Evolutionary conservation across 176 grass and related monocot genomes (phyloP), one percentile per base, ranked within the genome.

Genomic region (Themeda triandra): DNA sequence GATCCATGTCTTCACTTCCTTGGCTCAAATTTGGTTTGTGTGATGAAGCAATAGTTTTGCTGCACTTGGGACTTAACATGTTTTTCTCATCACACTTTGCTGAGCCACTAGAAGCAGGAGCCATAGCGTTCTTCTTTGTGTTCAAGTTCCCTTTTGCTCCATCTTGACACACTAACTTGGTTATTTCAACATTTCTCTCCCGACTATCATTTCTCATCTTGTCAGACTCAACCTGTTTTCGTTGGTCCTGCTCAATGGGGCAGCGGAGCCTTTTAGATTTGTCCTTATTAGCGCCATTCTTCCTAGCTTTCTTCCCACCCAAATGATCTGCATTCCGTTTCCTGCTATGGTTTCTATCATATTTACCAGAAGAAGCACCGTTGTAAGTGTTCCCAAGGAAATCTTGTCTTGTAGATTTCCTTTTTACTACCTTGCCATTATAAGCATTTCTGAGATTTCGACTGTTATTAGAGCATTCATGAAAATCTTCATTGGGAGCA

Each of bases 21-120:
- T 84, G 44, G 27, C 66, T 73, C 58, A 64, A 42, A 32, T 85
- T 81, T 63, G 69, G 77, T 37, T 23, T 21, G 66, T 49, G 30
- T 4, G 35, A 75, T 69, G 82, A 89, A 68, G 49, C 63, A 51
- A 81, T 49, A 51, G 77, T 81, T 85, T 89, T 80, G 69, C 69
- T 76, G 51, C 17, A 62, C 28, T 85, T 85, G 14, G 77, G 49
- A 69, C 49, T 76, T 62, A n/a, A 59, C 28, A 85, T 27, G 32
- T 80, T 71, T 76, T 68, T 85, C 29, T 60, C 60, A 39, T 89
- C 31, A 44, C 67, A 80, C 48, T 80, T 75, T 53, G 51, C 73
- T 80, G 82, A 60, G 69, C 36, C 23, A 58, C 37, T 80, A 10
- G 19, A 80, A 75, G 62, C 64, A 76, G 63, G 28, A 85, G 39